A percentile compares a stretch with the other conserved stretches of the same genome.
These are phyloP conservation scores for Alternaria longipes DNA, from an alignment of 2,329 filamentous ascomycete genomes.

Conservation along the genomic window DNA sequence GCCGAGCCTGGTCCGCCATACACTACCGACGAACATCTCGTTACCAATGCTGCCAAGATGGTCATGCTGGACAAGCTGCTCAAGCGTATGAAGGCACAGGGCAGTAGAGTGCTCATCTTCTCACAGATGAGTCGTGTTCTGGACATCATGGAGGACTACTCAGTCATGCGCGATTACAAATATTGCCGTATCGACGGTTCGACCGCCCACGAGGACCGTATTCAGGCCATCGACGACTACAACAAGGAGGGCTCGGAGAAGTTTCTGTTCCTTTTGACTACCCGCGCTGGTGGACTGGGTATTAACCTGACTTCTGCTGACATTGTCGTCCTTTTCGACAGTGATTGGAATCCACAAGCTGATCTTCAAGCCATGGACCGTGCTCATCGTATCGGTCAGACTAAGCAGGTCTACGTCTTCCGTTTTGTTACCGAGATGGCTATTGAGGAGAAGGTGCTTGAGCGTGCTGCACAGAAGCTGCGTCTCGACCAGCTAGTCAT, in stretches of 20 bases:
- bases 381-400: constrained; percentile 97
- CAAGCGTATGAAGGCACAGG: constrained; percentile 81
- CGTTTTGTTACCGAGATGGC: constrained; percentile 97
- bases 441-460: constrained; percentile 97
- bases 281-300: constrained; percentile 91
- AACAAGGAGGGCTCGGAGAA: constrained; percentile 89
- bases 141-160: constrained; percentile 98
- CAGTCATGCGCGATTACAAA: constrained; percentile 91
- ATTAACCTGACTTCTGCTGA: constrained; percentile 97
- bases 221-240: constrained; percentile 97
- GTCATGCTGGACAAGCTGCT: constrained; percentile 93
- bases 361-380: constrained; percentile 99
- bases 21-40: constrained; percentile 94
- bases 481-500: constrained; percentile 97
- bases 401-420: constrained; percentile 96
- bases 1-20: constrained; percentile 97
- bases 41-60: constrained; percentile 97
- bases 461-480: constrained; percentile 95
- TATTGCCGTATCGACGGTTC: constrained; percentile 98
- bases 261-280: constrained; percentile 94
- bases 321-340: constrained; percentile 95
- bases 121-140: constrained; percentile 98
- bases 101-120: constrained; percentile 96
- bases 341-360: constrained; percentile 98
- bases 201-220: constrained; percentile 96